Conservation (phyloP, 176 grass and related monocot genomes). For the Olyra latifolia region DNA sequence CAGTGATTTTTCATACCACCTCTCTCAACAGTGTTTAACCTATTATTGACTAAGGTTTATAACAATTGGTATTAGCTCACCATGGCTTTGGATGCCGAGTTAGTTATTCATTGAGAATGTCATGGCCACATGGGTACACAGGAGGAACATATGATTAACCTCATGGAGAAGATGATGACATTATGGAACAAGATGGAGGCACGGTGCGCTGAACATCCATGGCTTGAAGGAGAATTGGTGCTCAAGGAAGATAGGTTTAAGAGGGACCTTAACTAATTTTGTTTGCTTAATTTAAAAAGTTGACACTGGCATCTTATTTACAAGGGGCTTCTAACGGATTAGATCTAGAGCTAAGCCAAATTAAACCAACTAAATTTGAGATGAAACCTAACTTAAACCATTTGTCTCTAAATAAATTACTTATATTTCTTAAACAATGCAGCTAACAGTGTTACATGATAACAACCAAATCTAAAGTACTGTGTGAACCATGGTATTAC, state of each 20-base stretch:
- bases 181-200: not conserved
- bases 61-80: not conserved
- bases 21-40: too few relatives aligned
- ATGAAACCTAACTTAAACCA: slow-evolving; percentile 2
- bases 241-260: not conserved
- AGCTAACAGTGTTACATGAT: not conserved
- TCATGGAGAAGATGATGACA: not conserved
- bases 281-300: too few relatives aligned
- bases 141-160: not conserved
- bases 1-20: too few relatives aligned
- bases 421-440: too few relatives aligned
- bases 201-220: not conserved
- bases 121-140: not conserved
- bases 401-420: not conserved
- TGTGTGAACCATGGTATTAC: not conserved
- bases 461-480: not conserved
- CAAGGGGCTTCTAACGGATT: too few relatives aligned
- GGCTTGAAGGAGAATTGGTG: not conserved
- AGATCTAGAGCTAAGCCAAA: not conserved
- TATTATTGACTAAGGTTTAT: too few relatives aligned
- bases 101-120: not conserved
- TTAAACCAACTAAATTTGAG: not conserved
- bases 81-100: not conserved
- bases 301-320: too few relatives aligned
- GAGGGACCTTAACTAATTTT: too few relatives aligned